Evolutionary conservation across 2,329 filamentous ascomycete species (phyloP).

Genomic region (Botrytis porri): DNA sequence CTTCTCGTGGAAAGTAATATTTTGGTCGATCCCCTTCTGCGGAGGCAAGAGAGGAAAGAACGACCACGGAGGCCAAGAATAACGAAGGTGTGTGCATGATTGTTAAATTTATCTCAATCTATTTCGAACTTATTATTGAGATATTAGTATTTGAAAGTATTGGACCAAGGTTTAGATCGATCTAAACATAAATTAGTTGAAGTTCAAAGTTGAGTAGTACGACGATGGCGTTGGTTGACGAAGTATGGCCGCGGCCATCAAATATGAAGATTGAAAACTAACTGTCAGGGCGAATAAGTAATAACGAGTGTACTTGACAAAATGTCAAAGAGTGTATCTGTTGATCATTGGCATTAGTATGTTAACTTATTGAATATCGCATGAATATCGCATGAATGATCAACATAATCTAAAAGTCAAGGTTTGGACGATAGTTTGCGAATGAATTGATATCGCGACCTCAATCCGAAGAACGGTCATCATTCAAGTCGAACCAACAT

Average conservation of each 20-base stretch:
- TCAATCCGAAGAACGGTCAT: background rate
- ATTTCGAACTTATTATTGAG: slow-evolving; percentile 12
- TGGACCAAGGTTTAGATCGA: slow-evolving; percentile 6
- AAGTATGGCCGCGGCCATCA: background rate
- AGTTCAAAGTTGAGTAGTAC: slow-evolving; percentile 30
- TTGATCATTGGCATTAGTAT: slow-evolving; percentile 28
- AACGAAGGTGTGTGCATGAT: slow-evolving; percentile 52
- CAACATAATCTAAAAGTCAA: slow-evolving; percentile 20
- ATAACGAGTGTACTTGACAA: slow-evolving; percentile 60
- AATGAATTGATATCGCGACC: slow-evolving; percentile 28
- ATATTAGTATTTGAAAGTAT: slow-evolving; percentile 14
- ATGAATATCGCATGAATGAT: slow-evolving; percentile 34
- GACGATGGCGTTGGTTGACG: slow-evolving; percentile 14
- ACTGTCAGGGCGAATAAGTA: slow-evolving; percentile 48
- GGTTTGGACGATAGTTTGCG: slow-evolving; percentile 12
- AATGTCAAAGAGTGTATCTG: slow-evolving; percentile 51
- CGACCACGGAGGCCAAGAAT: slow-evolving; percentile 49
- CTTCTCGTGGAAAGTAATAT: slow-evolving; percentile 56
- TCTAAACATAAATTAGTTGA: slow-evolving; percentile 27
- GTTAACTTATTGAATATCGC: slow-evolving; percentile 23
- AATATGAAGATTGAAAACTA: slow-evolving; percentile 32
- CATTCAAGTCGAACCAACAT: background rate
- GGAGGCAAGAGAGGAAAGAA: slow-evolving; percentile 46
- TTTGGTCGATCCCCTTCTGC: slow-evolving; percentile 48
- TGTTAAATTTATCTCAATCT: slow-evolving; percentile 15